These are phyloP conservation scores for Psilocybe azurescens DNA, from an alignment of 768 basidiomycete species.

Conservation along the genomic window DNA sequence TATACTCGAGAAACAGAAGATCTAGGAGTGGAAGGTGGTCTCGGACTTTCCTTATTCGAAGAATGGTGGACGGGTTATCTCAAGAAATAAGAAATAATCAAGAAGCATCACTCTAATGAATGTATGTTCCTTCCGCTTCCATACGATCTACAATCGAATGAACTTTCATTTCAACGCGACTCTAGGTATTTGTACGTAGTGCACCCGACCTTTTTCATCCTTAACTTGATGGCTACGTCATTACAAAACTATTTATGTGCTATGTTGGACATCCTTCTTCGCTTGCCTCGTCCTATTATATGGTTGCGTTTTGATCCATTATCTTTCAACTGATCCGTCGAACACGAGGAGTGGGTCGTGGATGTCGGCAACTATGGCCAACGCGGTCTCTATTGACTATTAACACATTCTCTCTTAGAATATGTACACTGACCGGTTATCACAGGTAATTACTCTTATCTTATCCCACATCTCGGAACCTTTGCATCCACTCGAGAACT, in stretches of 20 bases:
- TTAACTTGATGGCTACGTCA: not conserved
- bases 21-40: slow-evolving; percentile 61
- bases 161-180: not conserved
- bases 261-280: not conserved
- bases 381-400: not conserved
- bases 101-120: not conserved
- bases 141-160: not conserved
- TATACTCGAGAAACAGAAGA: slow-evolving; percentile 78
- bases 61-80: slow-evolving; percentile 81
- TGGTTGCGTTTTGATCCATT: not conserved
- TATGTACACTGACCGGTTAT: not conserved
- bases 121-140: not conserved
- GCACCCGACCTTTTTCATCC: too few species aligned
- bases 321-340: slow-evolving; percentile 1
- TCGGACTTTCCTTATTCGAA: slow-evolving; percentile 74
- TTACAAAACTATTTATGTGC: not conserved
- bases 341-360: slow-evolving; percentile 2
- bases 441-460: not conserved
- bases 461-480: slow-evolving; percentile 10
- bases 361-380: not conserved
- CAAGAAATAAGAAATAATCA: slow-evolving; percentile 19
- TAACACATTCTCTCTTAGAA: not conserved
- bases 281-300: not conserved
- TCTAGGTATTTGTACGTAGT: too few species aligned
- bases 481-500: not conserved